Conservation (phyloP, 768 basidiomycete genomes). For the Naganishia vaughanmartiniae region DNA sequence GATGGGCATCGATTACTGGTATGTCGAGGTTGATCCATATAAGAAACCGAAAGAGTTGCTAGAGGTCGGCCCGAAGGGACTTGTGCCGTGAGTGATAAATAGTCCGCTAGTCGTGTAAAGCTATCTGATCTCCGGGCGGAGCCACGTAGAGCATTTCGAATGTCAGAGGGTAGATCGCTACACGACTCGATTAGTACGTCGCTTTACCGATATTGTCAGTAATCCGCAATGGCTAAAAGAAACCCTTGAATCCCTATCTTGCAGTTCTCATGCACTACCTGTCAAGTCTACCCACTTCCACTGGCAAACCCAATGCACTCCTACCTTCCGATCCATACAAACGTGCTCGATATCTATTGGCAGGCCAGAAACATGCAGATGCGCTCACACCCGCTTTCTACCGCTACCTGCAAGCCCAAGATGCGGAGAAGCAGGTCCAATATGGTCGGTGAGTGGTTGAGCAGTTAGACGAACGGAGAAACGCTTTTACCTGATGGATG, state of each 20-base stretch:
- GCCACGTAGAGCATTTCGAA: neutral
- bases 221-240: neutral
- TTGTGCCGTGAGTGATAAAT: slow-evolving; percentile 20
- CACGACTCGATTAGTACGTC: slow-evolving; percentile 22
- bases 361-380: slow-evolving; percentile 24
- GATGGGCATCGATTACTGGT: slow-evolving; percentile 18
- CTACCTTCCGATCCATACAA: slow-evolving; percentile 13
- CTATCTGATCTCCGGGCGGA: neutral
- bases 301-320: neutral
- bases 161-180: slow-evolving; percentile 18
- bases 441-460: slow-evolving; percentile 18
- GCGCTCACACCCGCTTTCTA: slow-evolving; percentile 25
- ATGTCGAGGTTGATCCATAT: slow-evolving; percentile 27
- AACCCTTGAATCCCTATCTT: neutral
- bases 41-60: slow-evolving; percentile 27
- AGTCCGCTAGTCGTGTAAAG: neutral
- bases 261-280: slow-evolving; percentile 28
- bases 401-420: slow-evolving; percentile 26
- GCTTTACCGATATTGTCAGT: too few relatives aligned
- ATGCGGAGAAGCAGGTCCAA: slow-evolving; percentile 28
- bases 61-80: slow-evolving; percentile 27
- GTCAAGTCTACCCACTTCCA: neutral
- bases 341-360: slow-evolving; percentile 4
- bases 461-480: neutral
- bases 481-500: neutral